These are phyloP conservation scores for Pseudogymnoascus sp. DNA, from an alignment of 2,329 filamentous ascomycete genomes.

Conservation along the genomic window DNA sequence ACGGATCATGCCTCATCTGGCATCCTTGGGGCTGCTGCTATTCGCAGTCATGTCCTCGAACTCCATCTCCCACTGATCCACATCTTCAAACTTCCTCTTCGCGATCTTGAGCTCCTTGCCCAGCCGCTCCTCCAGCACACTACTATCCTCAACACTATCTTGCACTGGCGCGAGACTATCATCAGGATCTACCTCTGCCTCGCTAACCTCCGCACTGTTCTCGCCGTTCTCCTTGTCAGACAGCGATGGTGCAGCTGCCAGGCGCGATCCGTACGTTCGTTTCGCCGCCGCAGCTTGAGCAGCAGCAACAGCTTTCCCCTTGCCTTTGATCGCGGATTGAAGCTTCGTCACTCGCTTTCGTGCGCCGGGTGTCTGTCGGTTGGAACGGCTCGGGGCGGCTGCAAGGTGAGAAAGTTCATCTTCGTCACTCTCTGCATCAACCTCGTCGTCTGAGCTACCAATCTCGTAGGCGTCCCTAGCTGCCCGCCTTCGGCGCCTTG, in stretches of 20 bases:
- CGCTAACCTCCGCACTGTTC: slow-evolving; percentile 30
- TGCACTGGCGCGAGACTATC: slow-evolving; percentile 41
- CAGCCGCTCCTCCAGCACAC: slow-evolving; percentile 34
- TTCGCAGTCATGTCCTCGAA: slow-evolving; percentile 57
- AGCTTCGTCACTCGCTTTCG: slow-evolving; percentile 24
- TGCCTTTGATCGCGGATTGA: slow-evolving; percentile 19
- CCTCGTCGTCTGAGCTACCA: slow-evolving; percentile 37
- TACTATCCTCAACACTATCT: slow-evolving; percentile 33
- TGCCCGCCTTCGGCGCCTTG: slow-evolving; percentile 26
- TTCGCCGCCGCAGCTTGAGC: slow-evolving; percentile 19
- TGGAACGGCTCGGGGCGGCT: slow-evolving; percentile 32
- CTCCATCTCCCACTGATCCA: slow-evolving; percentile 62
- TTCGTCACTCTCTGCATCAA: slow-evolving; percentile 46
- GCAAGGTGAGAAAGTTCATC: slow-evolving; percentile 49
- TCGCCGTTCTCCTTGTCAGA: slow-evolving; percentile 55
- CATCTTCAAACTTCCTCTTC: slow-evolving; percentile 59
- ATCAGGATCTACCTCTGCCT: slow-evolving; percentile 30
- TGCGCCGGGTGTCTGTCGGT: slow-evolving; percentile 21
- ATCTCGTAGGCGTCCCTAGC: slow-evolving; percentile 32
- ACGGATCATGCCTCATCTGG: slow-evolving; percentile 33
- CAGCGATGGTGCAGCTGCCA: slow-evolving; percentile 19
- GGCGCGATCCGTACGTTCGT: slow-evolving; percentile 43
- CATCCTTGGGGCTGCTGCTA: slow-evolving; percentile 45
- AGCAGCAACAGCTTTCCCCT: slow-evolving; percentile 12
- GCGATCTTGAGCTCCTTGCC: slow-evolving; percentile 47